Evolutionary conservation across 2,329 filamentous ascomycete species (phyloP).

Genomic region (Graphilbum ipis-grandicollis): DNA sequence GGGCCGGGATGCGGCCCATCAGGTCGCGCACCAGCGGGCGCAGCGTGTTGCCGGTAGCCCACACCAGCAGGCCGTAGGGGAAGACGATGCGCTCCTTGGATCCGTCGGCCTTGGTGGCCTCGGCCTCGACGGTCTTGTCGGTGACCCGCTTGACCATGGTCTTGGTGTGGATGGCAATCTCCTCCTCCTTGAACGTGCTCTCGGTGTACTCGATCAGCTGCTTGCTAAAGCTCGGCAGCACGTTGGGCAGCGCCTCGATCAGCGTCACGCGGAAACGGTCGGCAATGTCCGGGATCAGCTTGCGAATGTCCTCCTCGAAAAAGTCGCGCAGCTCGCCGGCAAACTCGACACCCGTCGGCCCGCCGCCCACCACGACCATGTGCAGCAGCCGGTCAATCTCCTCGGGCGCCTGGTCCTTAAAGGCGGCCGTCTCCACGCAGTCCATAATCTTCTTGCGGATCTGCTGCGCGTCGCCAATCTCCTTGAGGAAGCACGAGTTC

Average conservation of each 20-base stretch:
- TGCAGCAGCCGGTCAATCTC: slow-evolving; percentile 90
- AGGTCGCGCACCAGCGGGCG: slow-evolving; percentile 82
- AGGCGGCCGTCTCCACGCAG: slow-evolving; percentile 93
- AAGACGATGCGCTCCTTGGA: slow-evolving; percentile 66
- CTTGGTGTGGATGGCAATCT: slow-evolving; percentile 93
- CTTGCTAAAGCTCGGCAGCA: slow-evolving; percentile 96
- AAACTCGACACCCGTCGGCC: slow-evolving; percentile 94
- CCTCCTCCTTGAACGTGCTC: slow-evolving; percentile 96
- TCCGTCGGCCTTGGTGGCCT: slow-evolving; percentile 66
- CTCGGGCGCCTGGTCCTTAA: slow-evolving; percentile 83
- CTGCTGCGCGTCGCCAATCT: slow-evolving; percentile 86
- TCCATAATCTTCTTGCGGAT: slow-evolving; percentile 99
- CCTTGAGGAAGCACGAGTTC: slow-evolving; percentile 95
- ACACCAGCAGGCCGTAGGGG: slow-evolving; percentile 90
- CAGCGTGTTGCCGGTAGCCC: slow-evolving; percentile 93
- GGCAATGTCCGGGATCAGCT: slow-evolving; percentile 90
- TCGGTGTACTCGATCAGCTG: slow-evolving; percentile 98
- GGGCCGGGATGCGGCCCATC: slow-evolving; percentile 79
- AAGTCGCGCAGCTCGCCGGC: slow-evolving; percentile 97
- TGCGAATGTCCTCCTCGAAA: slow-evolving; percentile 95
- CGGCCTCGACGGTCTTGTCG: slow-evolving; percentile 81
- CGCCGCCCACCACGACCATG: slow-evolving; percentile 92
- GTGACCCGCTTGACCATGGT: slow-evolving; percentile 98
- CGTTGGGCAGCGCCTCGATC: slow-evolving; percentile 91
- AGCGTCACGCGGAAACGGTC: slow-evolving; percentile 94